These are phyloP conservation scores for Aureobasidium sp. DNA, from an alignment of 2,329 filamentous ascomycete genomes.

Conservation along the genomic window DNA sequence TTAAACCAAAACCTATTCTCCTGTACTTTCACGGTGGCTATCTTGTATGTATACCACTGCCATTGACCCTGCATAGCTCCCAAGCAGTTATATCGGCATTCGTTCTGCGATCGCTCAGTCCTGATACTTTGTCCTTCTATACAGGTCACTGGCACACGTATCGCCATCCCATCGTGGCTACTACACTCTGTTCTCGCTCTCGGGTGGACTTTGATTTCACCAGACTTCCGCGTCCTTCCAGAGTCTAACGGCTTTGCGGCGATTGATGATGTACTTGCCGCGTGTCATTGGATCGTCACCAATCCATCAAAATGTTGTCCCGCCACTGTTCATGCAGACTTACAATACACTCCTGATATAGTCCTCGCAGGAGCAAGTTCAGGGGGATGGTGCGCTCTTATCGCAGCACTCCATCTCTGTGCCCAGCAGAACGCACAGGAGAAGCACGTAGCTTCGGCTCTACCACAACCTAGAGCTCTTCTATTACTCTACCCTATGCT, in stretches of 20 bases:
- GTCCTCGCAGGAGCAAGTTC: background rate
- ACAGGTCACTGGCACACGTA: background rate
- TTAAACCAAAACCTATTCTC: background rate
- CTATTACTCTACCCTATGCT: background rate
- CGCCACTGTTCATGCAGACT: background rate
- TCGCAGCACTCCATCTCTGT: background rate
- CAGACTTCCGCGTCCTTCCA: background rate
- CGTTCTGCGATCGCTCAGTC: background rate
- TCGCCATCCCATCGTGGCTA: background rate
- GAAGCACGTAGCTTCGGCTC: background rate
- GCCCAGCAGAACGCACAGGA: background rate
- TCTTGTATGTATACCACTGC: background rate
- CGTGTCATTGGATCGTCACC: background rate
- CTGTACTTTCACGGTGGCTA: background rate
- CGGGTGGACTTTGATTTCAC: background rate
- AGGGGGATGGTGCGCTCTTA: background rate
- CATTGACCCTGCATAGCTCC: background rate
- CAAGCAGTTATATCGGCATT: background rate
- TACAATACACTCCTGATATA: background rate
- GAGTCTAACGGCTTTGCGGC: background rate
- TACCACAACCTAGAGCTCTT: background rate
- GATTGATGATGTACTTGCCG: background rate
- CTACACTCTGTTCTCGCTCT: background rate
- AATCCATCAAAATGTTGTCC: background rate
- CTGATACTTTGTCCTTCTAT: background rate